phyloP scores from a whole-genome alignment of 495 filamentous ascomycete genomes.

The Talaromyces liani region DNA sequence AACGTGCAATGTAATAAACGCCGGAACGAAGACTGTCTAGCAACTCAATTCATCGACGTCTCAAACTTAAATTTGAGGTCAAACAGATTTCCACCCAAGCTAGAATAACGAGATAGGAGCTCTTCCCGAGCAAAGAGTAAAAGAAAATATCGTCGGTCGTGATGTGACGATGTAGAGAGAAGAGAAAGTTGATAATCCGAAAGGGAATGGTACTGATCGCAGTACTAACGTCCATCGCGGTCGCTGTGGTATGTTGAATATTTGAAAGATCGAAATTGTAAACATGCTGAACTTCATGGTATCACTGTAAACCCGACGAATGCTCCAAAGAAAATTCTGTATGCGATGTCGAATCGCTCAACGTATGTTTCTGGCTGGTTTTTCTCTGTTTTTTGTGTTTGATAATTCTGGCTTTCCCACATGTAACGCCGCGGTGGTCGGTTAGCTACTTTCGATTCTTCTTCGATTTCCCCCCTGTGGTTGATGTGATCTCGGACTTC shows the following conservation, averaged over 20 bases:
- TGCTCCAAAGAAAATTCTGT: slow-evolving; percentile 6
- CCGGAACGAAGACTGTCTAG: slow-evolving; percentile 4
- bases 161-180: background rate
- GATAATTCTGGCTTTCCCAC: background rate
- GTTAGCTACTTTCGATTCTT: slow-evolving; percentile 36
- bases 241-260: slow-evolving; percentile 12
- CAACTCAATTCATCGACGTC: background rate
- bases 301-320: background rate
- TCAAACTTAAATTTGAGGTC: background rate
- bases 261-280: slow-evolving; percentile 7
- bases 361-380: background rate
- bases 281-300: slow-evolving; percentile 7
- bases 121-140: slow-evolving; percentile 1
- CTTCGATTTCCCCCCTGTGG: slow-evolving; percentile 33
- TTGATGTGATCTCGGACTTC: slow-evolving; percentile 36
- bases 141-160: background rate
- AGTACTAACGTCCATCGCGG: background rate
- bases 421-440: background rate
- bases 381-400: background rate
- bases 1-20: slow-evolving; percentile 8
- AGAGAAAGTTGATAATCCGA: background rate
- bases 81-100: slow-evolving; percentile 9
- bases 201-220: background rate
- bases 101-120: slow-evolving; percentile 1
- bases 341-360: slow-evolving; percentile 7